These are phyloP conservation scores for Citrullus mucosospermus DNA, from an alignment of 306 rosid species.

Conservation along the genomic window DNA sequence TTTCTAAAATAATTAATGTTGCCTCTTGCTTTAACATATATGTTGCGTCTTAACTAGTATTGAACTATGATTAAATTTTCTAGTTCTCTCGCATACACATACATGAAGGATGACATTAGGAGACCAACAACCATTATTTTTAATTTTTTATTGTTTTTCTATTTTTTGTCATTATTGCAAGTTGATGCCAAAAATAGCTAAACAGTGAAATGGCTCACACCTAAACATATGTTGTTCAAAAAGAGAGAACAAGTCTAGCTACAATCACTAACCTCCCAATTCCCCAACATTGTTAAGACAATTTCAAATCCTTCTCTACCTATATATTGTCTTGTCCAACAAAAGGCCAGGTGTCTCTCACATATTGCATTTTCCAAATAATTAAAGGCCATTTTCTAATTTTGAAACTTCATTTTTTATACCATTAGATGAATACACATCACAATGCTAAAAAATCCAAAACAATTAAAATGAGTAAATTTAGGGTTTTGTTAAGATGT, in stretches of 20 bases:
- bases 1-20: too few species aligned
- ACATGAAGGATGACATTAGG: neutral
- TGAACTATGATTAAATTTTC: too few species aligned
- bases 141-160: too few species aligned
- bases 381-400: neutral
- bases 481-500: neutral
- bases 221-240: neutral
- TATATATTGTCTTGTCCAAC: neutral
- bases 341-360: neutral
- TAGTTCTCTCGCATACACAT: too few species aligned
- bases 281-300: neutral
- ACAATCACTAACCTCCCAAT: neutral
- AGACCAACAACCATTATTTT: neutral
- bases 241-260: neutral
- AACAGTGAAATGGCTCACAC: neutral
- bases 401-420: neutral
- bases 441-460: neutral
- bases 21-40: too few species aligned
- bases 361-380: neutral
- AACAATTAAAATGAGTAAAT: neutral
- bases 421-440: neutral
- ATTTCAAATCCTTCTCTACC: neutral
- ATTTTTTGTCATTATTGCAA: neutral
- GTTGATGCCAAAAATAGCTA: neutral
- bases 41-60: fast-evolving